Conservation (phyloP, 768 basidiomycete species). For the Hypholoma sublateritium region DNA sequence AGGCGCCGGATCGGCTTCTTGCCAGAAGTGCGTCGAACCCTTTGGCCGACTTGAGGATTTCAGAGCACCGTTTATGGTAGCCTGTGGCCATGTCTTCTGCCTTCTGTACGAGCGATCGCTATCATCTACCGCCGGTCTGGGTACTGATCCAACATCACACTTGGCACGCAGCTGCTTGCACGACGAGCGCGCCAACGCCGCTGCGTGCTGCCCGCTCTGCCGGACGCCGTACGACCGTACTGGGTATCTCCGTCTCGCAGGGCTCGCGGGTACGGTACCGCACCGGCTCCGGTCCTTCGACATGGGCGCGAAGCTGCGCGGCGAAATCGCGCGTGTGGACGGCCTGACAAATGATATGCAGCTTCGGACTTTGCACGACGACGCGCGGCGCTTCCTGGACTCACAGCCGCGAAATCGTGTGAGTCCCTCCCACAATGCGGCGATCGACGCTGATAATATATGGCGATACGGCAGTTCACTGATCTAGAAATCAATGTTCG, state of each 20-base stretch:
- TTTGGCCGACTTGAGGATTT: constrained; percentile 10
- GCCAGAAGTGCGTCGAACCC: constrained; percentile 12
- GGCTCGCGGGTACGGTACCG: too few species aligned
- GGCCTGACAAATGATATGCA: not conserved
- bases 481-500: constrained; percentile 7
- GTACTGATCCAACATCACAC: not conserved
- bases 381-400: not conserved
- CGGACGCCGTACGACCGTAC: too few species aligned
- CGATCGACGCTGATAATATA: not conserved
- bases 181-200: too few species aligned
- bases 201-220: too few species aligned
- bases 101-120: constrained; percentile 26
- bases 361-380: constrained; percentile 2
- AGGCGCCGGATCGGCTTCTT: constrained; percentile 11
- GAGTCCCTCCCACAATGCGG: not conserved
- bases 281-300: not conserved
- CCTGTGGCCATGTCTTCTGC: constrained; percentile 66
- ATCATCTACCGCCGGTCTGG: not conserved
- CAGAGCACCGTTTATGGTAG: constrained; percentile 2
- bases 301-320: not conserved
- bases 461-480: not conserved
- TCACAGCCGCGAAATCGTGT: constrained; percentile 9
- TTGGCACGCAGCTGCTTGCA: too few species aligned
- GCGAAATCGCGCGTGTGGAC: constrained; percentile 1
- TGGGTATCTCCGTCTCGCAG: too few species aligned